Conservation (phyloP, 805 yeast genomes). For the Schwanniomyces pseudopolymorphus region DNA sequence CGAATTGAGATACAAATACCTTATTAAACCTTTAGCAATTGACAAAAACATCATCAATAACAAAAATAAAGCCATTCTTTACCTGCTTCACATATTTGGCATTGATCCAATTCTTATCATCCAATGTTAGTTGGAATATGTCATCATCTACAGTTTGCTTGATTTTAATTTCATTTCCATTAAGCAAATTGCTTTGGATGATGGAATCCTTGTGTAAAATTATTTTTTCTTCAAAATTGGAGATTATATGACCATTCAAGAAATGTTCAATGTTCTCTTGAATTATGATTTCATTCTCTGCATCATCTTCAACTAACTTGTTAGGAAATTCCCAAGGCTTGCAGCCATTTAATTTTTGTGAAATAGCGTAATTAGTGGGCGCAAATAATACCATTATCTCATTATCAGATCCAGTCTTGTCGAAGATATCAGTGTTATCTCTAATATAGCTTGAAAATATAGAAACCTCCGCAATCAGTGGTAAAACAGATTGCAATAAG, state of each 20-base stretch:
- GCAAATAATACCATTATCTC: slow-evolving; percentile 60
- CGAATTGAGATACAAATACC: not conserved
- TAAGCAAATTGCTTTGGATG: slow-evolving; percentile 16
- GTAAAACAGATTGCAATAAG: slow-evolving; percentile 35
- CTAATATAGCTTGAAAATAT: slow-evolving; percentile 72
- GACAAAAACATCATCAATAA: slow-evolving; percentile 34
- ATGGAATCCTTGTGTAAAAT: slow-evolving; percentile 11
- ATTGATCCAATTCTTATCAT: slow-evolving; percentile 14
- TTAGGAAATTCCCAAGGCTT: slow-evolving; percentile 88
- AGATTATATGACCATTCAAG: slow-evolving; percentile 61
- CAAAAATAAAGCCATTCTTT: slow-evolving; percentile 39
- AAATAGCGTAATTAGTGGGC: slow-evolving; percentile 61
- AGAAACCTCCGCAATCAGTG: slow-evolving; percentile 43
- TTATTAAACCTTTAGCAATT: slow-evolving; percentile 9
- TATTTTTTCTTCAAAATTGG: slow-evolving; percentile 20
- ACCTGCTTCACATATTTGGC: slow-evolving; percentile 30
- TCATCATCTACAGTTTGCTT: slow-evolving; percentile 15
- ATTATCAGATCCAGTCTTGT: slow-evolving; percentile 45
- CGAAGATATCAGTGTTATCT: slow-evolving; percentile 51
- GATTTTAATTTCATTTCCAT: slow-evolving; percentile 21
- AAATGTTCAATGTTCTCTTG: slow-evolving; percentile 55
- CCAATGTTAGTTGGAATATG: slow-evolving; percentile 15
- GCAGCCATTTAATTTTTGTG: slow-evolving; percentile 40
- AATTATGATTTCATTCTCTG: slow-evolving; percentile 49
- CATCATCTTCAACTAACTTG: slow-evolving; percentile 36